These are phyloP conservation scores for Millerozyma acaciae DNA, from an alignment of 805 yeast genomes.

Conservation along the genomic window DNA sequence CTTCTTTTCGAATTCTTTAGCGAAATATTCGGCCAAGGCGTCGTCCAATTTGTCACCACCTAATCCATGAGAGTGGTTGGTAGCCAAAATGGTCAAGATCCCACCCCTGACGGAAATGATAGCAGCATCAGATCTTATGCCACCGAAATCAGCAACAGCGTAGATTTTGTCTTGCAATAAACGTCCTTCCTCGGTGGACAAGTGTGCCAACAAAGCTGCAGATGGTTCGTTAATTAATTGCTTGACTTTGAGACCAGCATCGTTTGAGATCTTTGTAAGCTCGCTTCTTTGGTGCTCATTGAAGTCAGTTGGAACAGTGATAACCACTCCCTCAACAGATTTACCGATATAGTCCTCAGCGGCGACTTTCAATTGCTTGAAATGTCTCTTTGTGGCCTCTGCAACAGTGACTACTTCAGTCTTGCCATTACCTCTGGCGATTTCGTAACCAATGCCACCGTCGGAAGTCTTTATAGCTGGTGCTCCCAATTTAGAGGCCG, in stretches of 20 bases:
- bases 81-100: constrained; percentile 80
- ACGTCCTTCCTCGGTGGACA: constrained; percentile 45
- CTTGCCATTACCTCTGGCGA: constrained; percentile 47
- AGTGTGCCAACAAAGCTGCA: constrained; percentile 84
- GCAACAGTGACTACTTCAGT: constrained; percentile 61
- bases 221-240: constrained; percentile 92
- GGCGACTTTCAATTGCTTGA: constrained; percentile 74
- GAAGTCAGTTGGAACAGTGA: constrained; percentile 90
- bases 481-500: constrained; percentile 51
- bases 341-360: constrained; percentile 92
- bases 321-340: constrained; percentile 73
- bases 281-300: constrained; percentile 66
- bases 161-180: constrained; percentile 64
- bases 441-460: constrained; percentile 68
- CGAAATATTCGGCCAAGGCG: constrained; percentile 75
- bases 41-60: constrained; percentile 89
- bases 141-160: constrained; percentile 96
- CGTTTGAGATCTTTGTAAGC: constrained; percentile 56
- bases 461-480: constrained; percentile 49
- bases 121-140: constrained; percentile 91
- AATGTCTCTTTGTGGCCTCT: constrained; percentile 80
- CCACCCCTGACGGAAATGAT: constrained; percentile 93
- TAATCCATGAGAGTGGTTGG: constrained; percentile 73
- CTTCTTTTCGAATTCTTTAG: constrained; percentile 92
- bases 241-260: constrained; percentile 73